Evolutionary conservation across 2,329 filamentous ascomycete species (phyloP), one percentile per base, ranked within the genome.

Genomic region (Metarhizium rileyi): DNA sequence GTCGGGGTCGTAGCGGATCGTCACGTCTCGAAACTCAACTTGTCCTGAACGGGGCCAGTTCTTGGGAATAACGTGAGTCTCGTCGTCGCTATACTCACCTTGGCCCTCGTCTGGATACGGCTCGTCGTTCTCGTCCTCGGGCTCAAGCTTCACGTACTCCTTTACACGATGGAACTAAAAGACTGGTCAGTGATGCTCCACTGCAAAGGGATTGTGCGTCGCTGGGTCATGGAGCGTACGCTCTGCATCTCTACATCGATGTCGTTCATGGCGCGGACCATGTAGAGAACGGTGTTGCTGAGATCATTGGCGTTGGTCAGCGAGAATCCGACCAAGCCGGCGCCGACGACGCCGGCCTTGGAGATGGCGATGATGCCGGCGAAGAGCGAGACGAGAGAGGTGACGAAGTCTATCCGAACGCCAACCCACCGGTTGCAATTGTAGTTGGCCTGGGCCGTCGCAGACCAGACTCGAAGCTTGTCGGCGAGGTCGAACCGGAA

Each of bases 351-450:
- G 10, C 70, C 70, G 12, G 70, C 67, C 53, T 75, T 68, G 14
- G 67, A 70, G 6, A 77, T 67, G 5, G 77, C 77, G 46, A 80
- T 76, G 43, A 70, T 66, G 8, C 76, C 77, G 0, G 76, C 77
- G 9, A 66, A 66, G 1, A 77, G 65, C 12, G 72, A 70, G 10
- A 79, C 74, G 1, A 77, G 60, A 0, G 76, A 74, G 2, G 76
- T 77, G 47, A 76, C 71, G 55, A 78, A 69, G 52, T 80, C 77
- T 4, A 77, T 67, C 5, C 77, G 72, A 36, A 80, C 68, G 1
- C 71, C 69, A 3, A 81, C 73, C 77, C 77, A 81, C 7, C 77
- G 72, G 57, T 81, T 81, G 52, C 72, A 73, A 59, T 78, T 79
- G 53, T 70, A 78, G 44, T 70, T 72, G 1, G 76, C 65, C 56